phyloP scores from a whole-genome alignment of 441 rosid species.

The Macaranga tanarius region DNA sequence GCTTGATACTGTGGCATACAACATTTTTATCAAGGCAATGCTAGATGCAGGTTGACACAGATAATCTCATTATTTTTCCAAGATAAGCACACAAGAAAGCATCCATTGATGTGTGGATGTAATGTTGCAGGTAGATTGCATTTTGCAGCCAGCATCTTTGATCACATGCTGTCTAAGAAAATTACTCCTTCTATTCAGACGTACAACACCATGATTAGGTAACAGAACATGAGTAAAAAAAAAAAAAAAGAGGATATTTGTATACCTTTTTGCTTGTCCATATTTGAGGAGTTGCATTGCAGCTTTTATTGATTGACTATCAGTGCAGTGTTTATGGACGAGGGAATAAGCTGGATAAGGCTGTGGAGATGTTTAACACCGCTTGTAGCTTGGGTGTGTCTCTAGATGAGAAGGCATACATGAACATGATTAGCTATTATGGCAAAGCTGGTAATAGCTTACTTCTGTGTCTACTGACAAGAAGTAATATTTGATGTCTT shows the following conservation, averaged over 20 bases:
- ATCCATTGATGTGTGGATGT: constrained; percentile 20
- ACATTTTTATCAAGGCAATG: constrained; percentile 87
- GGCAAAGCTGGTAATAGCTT: constrained; percentile 69
- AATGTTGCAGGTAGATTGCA: constrained; percentile 57
- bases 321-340: constrained; percentile 71
- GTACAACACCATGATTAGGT: constrained; percentile 78
- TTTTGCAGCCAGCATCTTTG: constrained; percentile 59
- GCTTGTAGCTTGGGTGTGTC: constrained; percentile 46
- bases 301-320: constrained; percentile 18
- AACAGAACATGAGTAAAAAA: constrained; percentile 20
- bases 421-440: constrained; percentile 62
- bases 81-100: constrained; percentile 16
- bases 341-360: constrained; percentile 60
- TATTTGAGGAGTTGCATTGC: constrained; percentile 15
- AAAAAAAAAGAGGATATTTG: neutral
- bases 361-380: constrained; percentile 54
- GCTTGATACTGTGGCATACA: constrained; percentile 79
- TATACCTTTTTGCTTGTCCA: neutral
- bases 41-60: constrained; percentile 64
- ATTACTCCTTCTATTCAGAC: constrained; percentile 71
- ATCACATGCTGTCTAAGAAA: constrained; percentile 55
- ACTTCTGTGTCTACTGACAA: neutral
- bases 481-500: neutral
- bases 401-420: constrained; percentile 80
- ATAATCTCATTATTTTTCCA: constrained; percentile 12